A percentile compares a stretch with the other conserved stretches of the same genome.
Conservation (phyloP, 768 basidiomycete genomes). For the Kwoniella newhampshirensis region DNA sequence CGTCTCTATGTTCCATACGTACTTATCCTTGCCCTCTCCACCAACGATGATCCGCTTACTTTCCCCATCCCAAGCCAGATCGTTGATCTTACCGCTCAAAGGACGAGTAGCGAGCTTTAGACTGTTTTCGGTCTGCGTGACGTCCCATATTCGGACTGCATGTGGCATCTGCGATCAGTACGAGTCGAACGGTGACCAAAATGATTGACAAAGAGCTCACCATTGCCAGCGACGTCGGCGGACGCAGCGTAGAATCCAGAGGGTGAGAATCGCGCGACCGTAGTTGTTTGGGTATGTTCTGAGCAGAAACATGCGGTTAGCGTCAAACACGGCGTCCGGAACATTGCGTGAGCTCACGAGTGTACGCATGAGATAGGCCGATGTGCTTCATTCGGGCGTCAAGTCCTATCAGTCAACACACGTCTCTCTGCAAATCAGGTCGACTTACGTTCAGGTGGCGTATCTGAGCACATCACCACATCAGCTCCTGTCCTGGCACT, state of each 20-base stretch:
- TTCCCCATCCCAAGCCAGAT: conserved; percentile 94
- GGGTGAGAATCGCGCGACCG: conserved; percentile 86
- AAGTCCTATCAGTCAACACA: neutral
- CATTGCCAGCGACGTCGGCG: conserved; percentile 76
- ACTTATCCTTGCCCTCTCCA: conserved; percentile 90
- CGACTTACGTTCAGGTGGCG: conserved; percentile 73
- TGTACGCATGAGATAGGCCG: conserved; percentile 64
- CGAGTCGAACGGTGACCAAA: neutral
- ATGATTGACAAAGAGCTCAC: conserved; percentile 55
- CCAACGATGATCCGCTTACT: conserved; percentile 93
- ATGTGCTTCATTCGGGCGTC: conserved; percentile 64
- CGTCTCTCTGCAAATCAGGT: neutral
- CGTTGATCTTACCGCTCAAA: conserved; percentile 64
- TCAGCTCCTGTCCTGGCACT: conserved; percentile 8
- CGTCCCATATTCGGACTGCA: conserved; percentile 91
- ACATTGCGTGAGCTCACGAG: conserved; percentile 40
- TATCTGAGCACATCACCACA: conserved; percentile 58
- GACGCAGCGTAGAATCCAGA: conserved; percentile 95
- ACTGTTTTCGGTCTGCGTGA: conserved; percentile 75
- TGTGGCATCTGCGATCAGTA: neutral
- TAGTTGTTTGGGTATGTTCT: conserved; percentile 79
- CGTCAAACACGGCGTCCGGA: conserved; percentile 11
- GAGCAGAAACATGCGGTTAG: neutral
- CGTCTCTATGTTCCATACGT: conserved; percentile 7
- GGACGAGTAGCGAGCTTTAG: conserved; percentile 60